Evolutionary conservation across 1,284 basidiomycete genomes (phyloP).

Genomic region (Ceratobasidium papillatum): DNA sequence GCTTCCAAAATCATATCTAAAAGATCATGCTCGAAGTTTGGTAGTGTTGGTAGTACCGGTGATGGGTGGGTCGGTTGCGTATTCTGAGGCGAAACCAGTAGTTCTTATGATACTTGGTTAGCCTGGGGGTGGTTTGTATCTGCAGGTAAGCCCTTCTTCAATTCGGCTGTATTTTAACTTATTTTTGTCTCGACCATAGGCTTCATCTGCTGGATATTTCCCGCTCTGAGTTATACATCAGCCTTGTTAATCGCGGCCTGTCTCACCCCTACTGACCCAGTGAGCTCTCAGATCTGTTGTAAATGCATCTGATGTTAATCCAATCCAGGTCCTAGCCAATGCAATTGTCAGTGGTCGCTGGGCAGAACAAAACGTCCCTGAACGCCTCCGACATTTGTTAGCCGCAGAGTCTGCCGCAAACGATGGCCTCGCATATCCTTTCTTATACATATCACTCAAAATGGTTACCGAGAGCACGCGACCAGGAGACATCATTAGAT

Average conservation of each 20-base stretch:
- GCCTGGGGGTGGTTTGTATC: constrained; percentile 77
- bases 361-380: constrained; percentile 87
- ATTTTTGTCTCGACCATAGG: constrained; percentile 26
- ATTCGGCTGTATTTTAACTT: background rate
- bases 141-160: constrained; percentile 54
- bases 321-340: constrained; percentile 55
- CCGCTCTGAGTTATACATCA: constrained; percentile 71
- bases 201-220: constrained; percentile 74
- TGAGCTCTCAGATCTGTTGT: constrained; percentile 71
- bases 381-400: constrained; percentile 80
- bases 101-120: background rate
- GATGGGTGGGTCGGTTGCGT: constrained; percentile 56
- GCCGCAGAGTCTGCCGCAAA: constrained; percentile 91
- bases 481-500: background rate
- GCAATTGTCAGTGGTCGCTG: constrained; percentile 81
- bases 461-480: background rate
- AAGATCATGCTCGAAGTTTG: constrained; percentile 63
- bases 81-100: background rate
- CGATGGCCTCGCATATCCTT: constrained; percentile 91
- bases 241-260: constrained; percentile 89
- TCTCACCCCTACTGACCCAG: constrained; percentile 93
- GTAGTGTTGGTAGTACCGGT: constrained; percentile 75
- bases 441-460: constrained; percentile 58
- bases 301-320: constrained; percentile 48
- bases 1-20: constrained; percentile 60